Base-by-base conservation (phyloP, 257 asterid genomes). In the Nicotiana noctiflora region DNA sequence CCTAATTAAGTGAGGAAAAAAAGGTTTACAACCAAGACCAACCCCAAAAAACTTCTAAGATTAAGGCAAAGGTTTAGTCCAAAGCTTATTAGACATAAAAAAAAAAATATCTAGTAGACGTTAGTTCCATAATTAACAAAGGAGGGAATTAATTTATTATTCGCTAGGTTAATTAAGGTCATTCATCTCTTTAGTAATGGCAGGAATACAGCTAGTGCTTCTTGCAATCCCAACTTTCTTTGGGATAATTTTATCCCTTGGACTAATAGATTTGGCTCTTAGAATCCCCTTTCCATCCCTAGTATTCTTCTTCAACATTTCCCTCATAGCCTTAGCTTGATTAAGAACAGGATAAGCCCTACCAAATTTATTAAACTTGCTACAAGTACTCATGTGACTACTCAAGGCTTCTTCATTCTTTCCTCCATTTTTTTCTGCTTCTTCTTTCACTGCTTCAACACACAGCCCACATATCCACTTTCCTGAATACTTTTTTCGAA, bases 151-250 rank as follows among this genome's bases (percentile, higher is more conserved):
- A 70, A 72, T 46, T 25, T 44, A 46, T 40, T 8, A 12, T 21
- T 72, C 44, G 27, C 60, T 46, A 72, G 59, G 77, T 70, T 46
- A 70, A 21, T 72, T 72, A 72, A 46, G 85, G 17, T 61, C 86
- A 80, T 81, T 76, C 5, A 88, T 57, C 23, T 84, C 90, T 34
- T 83, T 84, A 4, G 88, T 86, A 70, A 88, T 76, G 1, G 88
- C 89, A 4, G 92, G 86, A 80, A 87, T 89, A 40, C 90, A 87
- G 44, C 90, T 87, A 4, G 87, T 81, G 51, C 88, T 87, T 83
- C 90, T 83, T 1, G 83, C 76, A 46, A 87, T 85, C 57, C 83
- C 86, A 62, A 84, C 86, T 13, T 81, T 81, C 60, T 83, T 83
- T 40, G 8, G 8, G 5, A 11, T 78, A 61, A 3, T 63, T 9